Evolutionary conservation across 352 stramenopile species (phyloP).

Genomic region (Phytophthora meadii): DNA sequence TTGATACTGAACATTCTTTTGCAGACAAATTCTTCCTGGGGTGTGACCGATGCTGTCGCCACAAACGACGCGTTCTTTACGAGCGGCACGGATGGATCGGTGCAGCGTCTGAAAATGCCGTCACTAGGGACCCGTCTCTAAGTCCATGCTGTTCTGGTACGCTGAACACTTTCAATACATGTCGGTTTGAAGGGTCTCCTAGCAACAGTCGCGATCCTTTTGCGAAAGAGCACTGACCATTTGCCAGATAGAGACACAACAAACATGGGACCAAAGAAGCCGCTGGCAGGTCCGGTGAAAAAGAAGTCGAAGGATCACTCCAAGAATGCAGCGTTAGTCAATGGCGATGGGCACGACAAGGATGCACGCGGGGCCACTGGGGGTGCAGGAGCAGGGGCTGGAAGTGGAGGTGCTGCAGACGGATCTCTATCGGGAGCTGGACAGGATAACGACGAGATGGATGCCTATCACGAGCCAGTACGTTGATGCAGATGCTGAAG

Average conservation of each 20-base stretch:
- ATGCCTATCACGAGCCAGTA: conserved; percentile 82
- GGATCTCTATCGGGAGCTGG: conserved; percentile 30
- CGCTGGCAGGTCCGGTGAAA: conserved; percentile 44
- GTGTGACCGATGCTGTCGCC: conserved; percentile 82
- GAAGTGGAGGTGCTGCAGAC: conserved; percentile 28
- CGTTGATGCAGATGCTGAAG: conserved; percentile 8
- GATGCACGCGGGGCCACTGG: conserved; percentile 29
- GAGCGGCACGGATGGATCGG: conserved; percentile 81
- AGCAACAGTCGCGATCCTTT: conserved; percentile 39
- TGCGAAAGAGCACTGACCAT: conserved; percentile 11
- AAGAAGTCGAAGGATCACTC: conserved; percentile 69
- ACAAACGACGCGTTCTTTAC: conserved; percentile 87
- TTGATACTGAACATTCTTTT: conserved; percentile 2
- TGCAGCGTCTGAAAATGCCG: conserved; percentile 78
- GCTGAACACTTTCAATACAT: conserved; percentile 9
- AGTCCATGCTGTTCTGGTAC: background rate
- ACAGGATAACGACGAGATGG: conserved; percentile 76
- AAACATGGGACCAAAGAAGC: conserved; percentile 65
- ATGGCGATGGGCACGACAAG: conserved; percentile 46
- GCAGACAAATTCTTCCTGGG: conserved; percentile 86
- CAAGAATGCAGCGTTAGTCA: conserved; percentile 29
- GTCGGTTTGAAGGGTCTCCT: conserved; percentile 23
- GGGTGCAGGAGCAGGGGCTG: conserved; percentile 12
- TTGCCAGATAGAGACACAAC: conserved; percentile 9
- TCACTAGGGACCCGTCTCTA: conserved; percentile 43